Percentiles rank a stretch among this genome's conserved stretches.
phyloP scores from a whole-genome alignment of 1,284 basidiomycete species.

The Tetrapyrgos nigripes region DNA sequence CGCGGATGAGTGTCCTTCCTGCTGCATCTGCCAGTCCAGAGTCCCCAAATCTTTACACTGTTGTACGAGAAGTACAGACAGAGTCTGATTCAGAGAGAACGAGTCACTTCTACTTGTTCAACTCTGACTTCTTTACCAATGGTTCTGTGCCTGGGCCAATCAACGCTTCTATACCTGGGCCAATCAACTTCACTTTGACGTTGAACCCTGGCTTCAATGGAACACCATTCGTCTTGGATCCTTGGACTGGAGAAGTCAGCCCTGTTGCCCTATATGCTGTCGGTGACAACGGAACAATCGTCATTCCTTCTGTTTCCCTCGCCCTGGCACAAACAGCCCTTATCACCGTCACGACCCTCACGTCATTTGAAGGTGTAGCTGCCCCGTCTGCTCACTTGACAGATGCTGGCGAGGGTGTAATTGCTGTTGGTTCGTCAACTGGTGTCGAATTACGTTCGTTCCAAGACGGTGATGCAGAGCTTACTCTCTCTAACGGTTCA shows the following conservation, averaged over 20 bases:
- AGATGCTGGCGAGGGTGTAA: neutral
- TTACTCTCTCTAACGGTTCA: conserved; percentile 11
- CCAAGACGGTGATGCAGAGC: conserved; percentile 10
- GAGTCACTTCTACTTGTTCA: too few relatives aligned
- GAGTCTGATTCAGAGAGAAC: too few relatives aligned
- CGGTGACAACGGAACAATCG: conserved; percentile 13
- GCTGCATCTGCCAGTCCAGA: conserved; percentile 14
- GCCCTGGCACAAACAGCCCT: conserved; percentile 13
- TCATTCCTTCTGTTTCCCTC: too few relatives aligned
- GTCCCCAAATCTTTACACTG: conserved; percentile 1
- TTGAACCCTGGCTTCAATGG: conserved; percentile 18
- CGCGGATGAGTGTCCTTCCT: conserved; percentile 17
- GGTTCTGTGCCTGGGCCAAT: conserved; percentile 19
- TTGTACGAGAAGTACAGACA: too few relatives aligned
- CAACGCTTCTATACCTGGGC: conserved; percentile 10
- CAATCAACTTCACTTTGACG: conserved; percentile 17
- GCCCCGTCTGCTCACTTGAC: conserved; percentile 10
- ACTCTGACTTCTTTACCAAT: conserved; percentile 1
- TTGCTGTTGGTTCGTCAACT: conserved; percentile 11
- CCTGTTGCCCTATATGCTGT: conserved; percentile 17
- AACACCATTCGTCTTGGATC: conserved; percentile 22
- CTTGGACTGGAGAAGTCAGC: conserved; percentile 16
- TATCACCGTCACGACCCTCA: conserved; percentile 15
- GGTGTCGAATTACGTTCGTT: conserved; percentile 14
- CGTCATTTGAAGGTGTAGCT: conserved; percentile 14